These are phyloP conservation scores for Exophiala alcalophila DNA, from an alignment of 2,329 filamentous ascomycete genomes.

Conservation along the genomic window DNA sequence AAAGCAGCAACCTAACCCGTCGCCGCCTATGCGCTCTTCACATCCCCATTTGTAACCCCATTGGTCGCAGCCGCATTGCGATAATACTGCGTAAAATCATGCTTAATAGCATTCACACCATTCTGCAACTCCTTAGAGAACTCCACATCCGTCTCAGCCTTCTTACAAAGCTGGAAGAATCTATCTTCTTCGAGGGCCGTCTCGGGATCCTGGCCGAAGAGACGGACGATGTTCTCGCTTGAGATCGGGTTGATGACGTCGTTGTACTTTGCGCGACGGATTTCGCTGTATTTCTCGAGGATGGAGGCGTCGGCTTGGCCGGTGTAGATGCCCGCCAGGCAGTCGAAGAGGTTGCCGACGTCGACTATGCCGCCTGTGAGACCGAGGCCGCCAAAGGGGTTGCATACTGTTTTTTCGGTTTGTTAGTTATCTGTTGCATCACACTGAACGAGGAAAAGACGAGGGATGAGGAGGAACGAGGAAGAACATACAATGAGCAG, in stretches of 20 bases:
- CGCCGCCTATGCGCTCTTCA: neutral
- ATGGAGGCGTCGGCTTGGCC: slow-evolving; percentile 41
- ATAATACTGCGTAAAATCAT: slow-evolving; percentile 27
- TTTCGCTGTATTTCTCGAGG: slow-evolving; percentile 44
- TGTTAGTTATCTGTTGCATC: neutral
- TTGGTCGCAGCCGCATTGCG: neutral
- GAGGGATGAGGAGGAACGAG: slow-evolving; percentile 29
- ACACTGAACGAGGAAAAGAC: neutral
- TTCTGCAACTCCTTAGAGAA: slow-evolving; percentile 24
- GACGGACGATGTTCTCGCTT: slow-evolving; percentile 41
- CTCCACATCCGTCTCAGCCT: slow-evolving; percentile 34
- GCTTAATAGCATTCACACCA: slow-evolving; percentile 12
- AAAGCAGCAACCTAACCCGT: no score
- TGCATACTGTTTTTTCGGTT: slow-evolving; percentile 16
- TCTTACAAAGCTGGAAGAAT: slow-evolving; percentile 37
- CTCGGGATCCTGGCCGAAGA: slow-evolving; percentile 38
- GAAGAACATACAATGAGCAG: slow-evolving; percentile 48
- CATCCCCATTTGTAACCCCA: slow-evolving; percentile 3
- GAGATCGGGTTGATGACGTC: slow-evolving; percentile 42
- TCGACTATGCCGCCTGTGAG: slow-evolving; percentile 65
- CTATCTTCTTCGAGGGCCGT: slow-evolving; percentile 37
- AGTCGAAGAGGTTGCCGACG: slow-evolving; percentile 60
- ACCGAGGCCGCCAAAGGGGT: slow-evolving; percentile 56
- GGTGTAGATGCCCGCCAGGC: slow-evolving; percentile 47
- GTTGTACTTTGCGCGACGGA: slow-evolving; percentile 41